Base-by-base conservation (phyloP, 2,329 filamentous ascomycete genomes). In the Phialophora tarda region DNA sequence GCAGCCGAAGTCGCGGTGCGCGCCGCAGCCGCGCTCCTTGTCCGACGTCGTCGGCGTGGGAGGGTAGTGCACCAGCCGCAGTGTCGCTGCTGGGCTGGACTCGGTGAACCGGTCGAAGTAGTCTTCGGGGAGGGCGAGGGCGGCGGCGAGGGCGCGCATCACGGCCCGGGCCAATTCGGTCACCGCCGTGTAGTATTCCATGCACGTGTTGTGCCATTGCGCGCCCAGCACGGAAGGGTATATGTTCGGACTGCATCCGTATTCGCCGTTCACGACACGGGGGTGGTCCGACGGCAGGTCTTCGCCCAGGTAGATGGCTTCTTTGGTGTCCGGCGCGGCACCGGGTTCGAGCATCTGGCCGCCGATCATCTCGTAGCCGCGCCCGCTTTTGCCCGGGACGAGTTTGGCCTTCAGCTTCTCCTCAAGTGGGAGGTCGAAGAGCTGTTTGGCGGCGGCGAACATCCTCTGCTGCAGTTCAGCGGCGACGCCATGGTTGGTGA, bases 401-500 rank as follows among this genome's bases (percentile, higher is more conserved):
- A 68, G 62, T 56, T 24, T 66, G 28, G 72, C 71, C 55, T 70
- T 69, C 53, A 69, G 53, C 62, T 75, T 75, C 12, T 62, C 66
- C 50, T 74, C 73, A 1, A 70, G n/a, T 0, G 73, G 71, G 5
- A 86, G 77, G 2, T 76, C 74, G 71, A 87, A 86, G 72, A 87
- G 80, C 12, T 76, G 75, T 68, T 79, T 77, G n/a, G 79, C 75
- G 7, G 62, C 62, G 1, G 54, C 53, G 23, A 85, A 76, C 1
- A 81, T 77, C 1, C 73, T 72, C 11, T 77, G 66, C 68, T 82
- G 82, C 14, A 82, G 73, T 4, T 71, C 65, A 2, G 75, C 65
- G 0, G 80, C 73, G 3, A 86, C 77, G 4, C 78, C 75, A 69
- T 86, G 83, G 12, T 81, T 80, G 6, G 77, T 77, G 57, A 86